Conservation (phyloP, 257 asterid species). For the Solanum sejunctum region DNA sequence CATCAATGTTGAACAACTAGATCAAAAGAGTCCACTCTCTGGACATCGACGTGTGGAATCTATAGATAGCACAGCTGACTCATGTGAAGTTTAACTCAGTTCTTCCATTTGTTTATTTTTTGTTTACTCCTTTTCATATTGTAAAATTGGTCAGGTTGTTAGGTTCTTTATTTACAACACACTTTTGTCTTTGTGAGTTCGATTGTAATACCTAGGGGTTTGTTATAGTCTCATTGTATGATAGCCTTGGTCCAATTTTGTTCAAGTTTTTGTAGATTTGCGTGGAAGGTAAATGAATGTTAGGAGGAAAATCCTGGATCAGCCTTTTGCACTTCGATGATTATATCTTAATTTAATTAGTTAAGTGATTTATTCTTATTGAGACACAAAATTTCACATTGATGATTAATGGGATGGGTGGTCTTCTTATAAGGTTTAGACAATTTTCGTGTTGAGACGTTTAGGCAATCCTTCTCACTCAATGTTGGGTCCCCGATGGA, state of each 20-base stretch:
- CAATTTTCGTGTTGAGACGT: too few relatives aligned
- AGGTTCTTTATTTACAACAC: not conserved
- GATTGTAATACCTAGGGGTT: not conserved
- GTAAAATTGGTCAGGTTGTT: slow-evolving; percentile 15
- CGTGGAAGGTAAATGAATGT: slow-evolving; percentile 8
- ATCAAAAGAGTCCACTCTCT: slow-evolving; percentile 21
- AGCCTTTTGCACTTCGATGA: not conserved
- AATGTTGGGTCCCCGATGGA: too few relatives aligned
- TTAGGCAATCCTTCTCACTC: too few relatives aligned
- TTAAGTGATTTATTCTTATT: too few relatives aligned
- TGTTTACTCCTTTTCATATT: slow-evolving; percentile 3
- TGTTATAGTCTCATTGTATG: slow-evolving; percentile 12
- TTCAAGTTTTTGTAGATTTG: slow-evolving; percentile 3
- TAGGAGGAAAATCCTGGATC: not conserved
- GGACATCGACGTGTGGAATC: slow-evolving; percentile 58
- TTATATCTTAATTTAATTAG: too few relatives aligned
- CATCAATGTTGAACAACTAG: slow-evolving; percentile 33
- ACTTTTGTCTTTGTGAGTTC: slow-evolving; percentile 5
- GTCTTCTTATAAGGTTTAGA: too few relatives aligned
- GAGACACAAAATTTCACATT: too few relatives aligned
- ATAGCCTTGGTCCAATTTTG: not conserved
- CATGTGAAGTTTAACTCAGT: slow-evolving; percentile 34
- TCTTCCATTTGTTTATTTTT: not conserved
- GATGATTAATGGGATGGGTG: too few relatives aligned
- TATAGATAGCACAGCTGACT: slow-evolving; percentile 52